phyloP scores from a whole-genome alignment of 139 green algal species.

The Closterium sp. region DNA sequence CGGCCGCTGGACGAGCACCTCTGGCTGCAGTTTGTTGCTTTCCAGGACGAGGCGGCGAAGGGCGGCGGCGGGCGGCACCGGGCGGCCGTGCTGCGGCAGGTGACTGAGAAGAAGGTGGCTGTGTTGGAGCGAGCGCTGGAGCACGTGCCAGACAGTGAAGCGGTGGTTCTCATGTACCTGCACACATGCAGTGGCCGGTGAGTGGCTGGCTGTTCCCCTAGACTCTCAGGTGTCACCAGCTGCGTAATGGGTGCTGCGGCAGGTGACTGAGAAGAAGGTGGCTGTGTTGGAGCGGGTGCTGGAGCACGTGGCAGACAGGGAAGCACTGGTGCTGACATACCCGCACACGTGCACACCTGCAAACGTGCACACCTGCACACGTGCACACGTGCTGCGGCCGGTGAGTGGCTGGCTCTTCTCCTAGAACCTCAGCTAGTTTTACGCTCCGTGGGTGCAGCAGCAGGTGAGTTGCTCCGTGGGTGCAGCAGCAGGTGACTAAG shows the following conservation, averaged over 20 bases:
- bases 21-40: constrained; percentile 81
- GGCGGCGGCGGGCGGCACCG: not conserved
- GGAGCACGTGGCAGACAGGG: not conserved
- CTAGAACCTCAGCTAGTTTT: no score
- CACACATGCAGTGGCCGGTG: constrained; percentile 30
- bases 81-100: constrained; percentile 16
- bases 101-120: constrained; percentile 61
- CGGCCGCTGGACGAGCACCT: constrained; percentile 63
- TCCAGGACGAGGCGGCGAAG: constrained; percentile 29
- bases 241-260: no score
- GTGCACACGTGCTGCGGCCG: no score
- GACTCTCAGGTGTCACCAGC: no score
- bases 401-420: no score
- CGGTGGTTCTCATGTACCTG: constrained; percentile 72
- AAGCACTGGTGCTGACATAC: no score
- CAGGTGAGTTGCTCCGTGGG: no score
- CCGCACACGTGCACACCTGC: no score
- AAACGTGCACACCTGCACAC: no score
- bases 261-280: not conserved
- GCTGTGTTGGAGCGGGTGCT: not conserved
- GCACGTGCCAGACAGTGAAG: constrained; percentile 64
- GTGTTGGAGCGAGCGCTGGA: constrained; percentile 55
- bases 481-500: constrained; percentile 53
- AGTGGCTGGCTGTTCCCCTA: no score
- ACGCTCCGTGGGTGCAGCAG: no score